phyloP scores from a whole-genome alignment of 2,329 filamentous ascomycete genomes.

The Aspergillus arachidicola region DNA sequence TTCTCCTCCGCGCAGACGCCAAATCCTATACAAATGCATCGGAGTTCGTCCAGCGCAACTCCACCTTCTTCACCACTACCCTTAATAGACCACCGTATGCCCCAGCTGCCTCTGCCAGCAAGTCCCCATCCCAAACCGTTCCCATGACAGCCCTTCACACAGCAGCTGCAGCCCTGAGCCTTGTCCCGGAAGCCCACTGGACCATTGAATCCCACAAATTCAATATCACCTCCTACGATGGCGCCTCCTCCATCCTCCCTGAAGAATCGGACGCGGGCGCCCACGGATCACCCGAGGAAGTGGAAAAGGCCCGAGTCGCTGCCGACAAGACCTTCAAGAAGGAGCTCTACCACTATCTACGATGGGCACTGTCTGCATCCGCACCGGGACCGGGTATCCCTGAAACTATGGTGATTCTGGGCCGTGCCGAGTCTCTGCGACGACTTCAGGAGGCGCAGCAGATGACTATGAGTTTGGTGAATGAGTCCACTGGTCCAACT shows the following conservation, averaged over 20 bases:
- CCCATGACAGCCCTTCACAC: slow-evolving; percentile 46
- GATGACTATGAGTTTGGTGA: slow-evolving; percentile 28
- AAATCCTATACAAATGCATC: slow-evolving; percentile 60
- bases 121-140: slow-evolving; percentile 18
- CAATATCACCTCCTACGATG: slow-evolving; percentile 43
- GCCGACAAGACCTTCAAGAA: slow-evolving; percentile 44
- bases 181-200: slow-evolving; percentile 48
- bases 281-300: slow-evolving; percentile 26
- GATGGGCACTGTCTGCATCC: slow-evolving; percentile 59
- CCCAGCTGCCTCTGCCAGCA: slow-evolving; percentile 19
- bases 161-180: slow-evolving; percentile 44
- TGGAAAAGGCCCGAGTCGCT: slow-evolving; percentile 17
- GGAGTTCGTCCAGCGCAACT: slow-evolving; percentile 59
- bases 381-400: slow-evolving; percentile 57
- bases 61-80: slow-evolving; percentile 58
- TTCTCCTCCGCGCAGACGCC: slow-evolving; percentile 56
- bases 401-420: slow-evolving; percentile 58
- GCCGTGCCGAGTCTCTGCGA: slow-evolving; percentile 52
- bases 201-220: slow-evolving; percentile 40
- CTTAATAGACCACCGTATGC: slow-evolving; percentile 30
- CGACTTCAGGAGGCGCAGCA: slow-evolving; percentile 47
- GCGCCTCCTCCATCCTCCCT: slow-evolving; percentile 19
- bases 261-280: slow-evolving; percentile 3
- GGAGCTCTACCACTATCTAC: slow-evolving; percentile 57
- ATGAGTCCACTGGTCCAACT: slow-evolving; percentile 8